These are phyloP conservation scores for Paecilomyces formosus DNA, from an alignment of 2,329 filamentous ascomycete species.

Conservation along the genomic window DNA sequence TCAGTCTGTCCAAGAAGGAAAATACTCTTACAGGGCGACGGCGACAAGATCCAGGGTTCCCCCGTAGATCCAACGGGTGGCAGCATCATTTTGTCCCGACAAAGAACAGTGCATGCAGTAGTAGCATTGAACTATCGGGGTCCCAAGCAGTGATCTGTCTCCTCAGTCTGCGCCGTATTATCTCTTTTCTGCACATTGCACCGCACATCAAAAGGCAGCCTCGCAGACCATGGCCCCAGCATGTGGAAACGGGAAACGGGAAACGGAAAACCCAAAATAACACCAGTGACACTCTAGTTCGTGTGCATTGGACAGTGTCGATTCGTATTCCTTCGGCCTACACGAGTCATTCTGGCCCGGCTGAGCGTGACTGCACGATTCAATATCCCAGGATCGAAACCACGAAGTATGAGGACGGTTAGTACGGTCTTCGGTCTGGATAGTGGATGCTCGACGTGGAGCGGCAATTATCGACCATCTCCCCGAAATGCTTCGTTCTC, in stretches of 20 bases:
- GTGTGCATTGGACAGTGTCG: neutral
- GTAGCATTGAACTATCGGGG: neutral
- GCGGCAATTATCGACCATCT: neutral
- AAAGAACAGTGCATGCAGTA: neutral
- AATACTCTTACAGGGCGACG: neutral
- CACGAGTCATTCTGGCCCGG: neutral
- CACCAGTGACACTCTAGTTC: neutral
- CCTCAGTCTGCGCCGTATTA: neutral
- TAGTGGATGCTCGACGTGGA: neutral
- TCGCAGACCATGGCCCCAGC: neutral
- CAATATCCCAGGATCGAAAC: neutral
- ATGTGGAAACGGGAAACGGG: neutral
- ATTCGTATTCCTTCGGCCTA: neutral
- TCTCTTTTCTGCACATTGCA: neutral
- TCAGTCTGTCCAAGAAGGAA: neutral
- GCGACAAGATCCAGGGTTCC: neutral
- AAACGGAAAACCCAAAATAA: too few relatives aligned
- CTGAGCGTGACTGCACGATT: neutral
- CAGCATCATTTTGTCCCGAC: neutral
- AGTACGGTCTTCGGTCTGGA: neutral
- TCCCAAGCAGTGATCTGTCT: neutral
- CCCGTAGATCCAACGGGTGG: neutral
- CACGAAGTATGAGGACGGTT: neutral
- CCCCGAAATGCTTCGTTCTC: neutral
- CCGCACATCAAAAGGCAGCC: neutral